Percentiles rank a stretch among this genome's conserved stretches.
phyloP scores from a whole-genome alignment of 1,139 yeast genomes.

The Arxiozyma heterogenica region DNA sequence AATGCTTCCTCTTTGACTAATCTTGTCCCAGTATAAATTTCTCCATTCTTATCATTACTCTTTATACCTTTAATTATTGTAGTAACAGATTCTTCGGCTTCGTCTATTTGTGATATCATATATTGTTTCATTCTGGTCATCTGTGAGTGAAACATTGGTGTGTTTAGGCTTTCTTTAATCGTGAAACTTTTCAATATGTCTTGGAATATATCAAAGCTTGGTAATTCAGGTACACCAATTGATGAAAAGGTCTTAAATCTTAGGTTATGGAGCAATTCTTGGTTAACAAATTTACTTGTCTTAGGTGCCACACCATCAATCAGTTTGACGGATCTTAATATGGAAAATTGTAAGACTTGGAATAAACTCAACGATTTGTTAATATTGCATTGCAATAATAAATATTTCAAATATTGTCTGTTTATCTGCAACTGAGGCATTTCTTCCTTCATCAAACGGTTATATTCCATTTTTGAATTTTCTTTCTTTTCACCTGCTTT shows the following conservation, averaged over 20 bases:
- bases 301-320: slow-evolving; percentile 32
- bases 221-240: slow-evolving; percentile 68
- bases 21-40: slow-evolving; percentile 21
- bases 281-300: slow-evolving; percentile 34
- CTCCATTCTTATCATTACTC: slow-evolving; percentile 15
- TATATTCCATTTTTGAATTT: slow-evolving; percentile 24
- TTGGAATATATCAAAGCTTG: slow-evolving; percentile 35
- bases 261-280: slow-evolving; percentile 49
- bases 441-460: slow-evolving; percentile 17
- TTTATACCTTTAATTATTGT: slow-evolving; percentile 18
- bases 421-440: slow-evolving; percentile 24
- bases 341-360: slow-evolving; percentile 34
- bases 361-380: slow-evolving; percentile 34
- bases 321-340: slow-evolving; percentile 34
- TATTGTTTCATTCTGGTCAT: slow-evolving; percentile 14
- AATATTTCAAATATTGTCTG: slow-evolving; percentile 20
- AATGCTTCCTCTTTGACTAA: slow-evolving; percentile 25
- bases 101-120: slow-evolving; percentile 15
- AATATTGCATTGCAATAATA: slow-evolving; percentile 34
- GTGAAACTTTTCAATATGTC: slow-evolving; percentile 19
- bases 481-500: slow-evolving; percentile 33
- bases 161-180: slow-evolving; percentile 7
- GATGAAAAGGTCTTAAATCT: slow-evolving; percentile 79
- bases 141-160: slow-evolving; percentile 14
- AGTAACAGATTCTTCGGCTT: slow-evolving; percentile 15